phyloP scores from a whole-genome alignment of 306 rosid genomes.

The Vachellia pachyceras region DNA sequence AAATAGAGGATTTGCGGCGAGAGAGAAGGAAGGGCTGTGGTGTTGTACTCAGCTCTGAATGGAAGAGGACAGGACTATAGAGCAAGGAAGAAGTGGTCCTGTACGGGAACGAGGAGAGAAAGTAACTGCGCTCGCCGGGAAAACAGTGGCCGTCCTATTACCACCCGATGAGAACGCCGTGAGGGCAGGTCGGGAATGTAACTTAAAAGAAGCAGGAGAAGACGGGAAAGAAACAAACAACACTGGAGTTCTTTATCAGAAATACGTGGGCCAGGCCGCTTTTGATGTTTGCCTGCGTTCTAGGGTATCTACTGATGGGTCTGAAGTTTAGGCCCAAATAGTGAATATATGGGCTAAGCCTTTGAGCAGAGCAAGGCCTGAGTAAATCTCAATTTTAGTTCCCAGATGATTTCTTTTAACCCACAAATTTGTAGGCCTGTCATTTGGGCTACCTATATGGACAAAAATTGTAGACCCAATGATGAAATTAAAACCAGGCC shows the following conservation, averaged over 20 bases:
- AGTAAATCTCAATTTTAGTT: no score
- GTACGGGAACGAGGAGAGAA: not conserved
- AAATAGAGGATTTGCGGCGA: not conserved
- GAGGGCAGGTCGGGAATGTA: not conserved
- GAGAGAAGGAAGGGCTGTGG: constrained; percentile 2
- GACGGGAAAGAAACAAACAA: not conserved
- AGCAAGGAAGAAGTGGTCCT: constrained; percentile 10
- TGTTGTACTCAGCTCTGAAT: constrained; percentile 30
- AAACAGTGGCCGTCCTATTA: constrained; percentile 30
- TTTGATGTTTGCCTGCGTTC: not conserved
- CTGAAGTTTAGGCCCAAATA: not conserved
- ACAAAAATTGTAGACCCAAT: no score
- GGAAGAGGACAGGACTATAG: constrained; percentile 25
- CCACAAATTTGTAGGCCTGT: no score
- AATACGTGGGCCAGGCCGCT: not conserved
- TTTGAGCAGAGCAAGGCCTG: not conserved
- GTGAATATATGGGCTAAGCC: not conserved
- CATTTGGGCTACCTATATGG: no score
- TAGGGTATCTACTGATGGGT: no score
- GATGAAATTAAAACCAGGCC: no score
- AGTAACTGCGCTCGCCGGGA: constrained; percentile 3
- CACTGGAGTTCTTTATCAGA: not conserved
- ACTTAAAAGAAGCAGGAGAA: not conserved
- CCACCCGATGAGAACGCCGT: not conserved
- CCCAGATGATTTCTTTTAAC: no score